phyloP scores from a whole-genome alignment of 345 rosid species.

The Syzygium grande region DNA sequence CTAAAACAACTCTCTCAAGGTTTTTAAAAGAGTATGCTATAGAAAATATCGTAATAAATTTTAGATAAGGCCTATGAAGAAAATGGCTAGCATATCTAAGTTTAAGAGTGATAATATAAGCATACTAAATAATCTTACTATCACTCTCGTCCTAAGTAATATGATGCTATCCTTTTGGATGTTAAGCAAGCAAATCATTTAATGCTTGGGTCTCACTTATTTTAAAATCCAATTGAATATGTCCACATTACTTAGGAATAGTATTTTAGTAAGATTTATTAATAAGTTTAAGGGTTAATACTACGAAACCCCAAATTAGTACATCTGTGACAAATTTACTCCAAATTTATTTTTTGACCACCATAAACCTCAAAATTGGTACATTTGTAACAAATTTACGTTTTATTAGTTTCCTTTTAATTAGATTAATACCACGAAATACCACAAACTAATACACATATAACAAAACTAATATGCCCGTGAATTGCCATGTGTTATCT shows the following conservation, averaged over 20 bases:
- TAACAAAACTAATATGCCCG: too few species aligned
- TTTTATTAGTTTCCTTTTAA: too few species aligned
- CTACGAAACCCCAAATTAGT: too few species aligned
- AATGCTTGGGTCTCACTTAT: not conserved
- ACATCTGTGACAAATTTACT: too few species aligned
- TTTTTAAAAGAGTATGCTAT: not conserved
- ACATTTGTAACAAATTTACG: too few species aligned
- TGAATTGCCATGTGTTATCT: too few species aligned
- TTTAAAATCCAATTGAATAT: not conserved
- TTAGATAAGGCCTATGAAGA: not conserved
- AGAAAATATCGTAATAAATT: not conserved
- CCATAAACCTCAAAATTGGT: too few species aligned
- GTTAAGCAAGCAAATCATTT: not conserved
- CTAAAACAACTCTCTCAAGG: not conserved
- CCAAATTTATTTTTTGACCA: too few species aligned
- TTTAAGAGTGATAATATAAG: not conserved
- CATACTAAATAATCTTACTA: not conserved
- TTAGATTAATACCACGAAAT: too few species aligned
- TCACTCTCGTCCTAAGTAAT: not conserved
- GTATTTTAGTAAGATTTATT: not conserved
- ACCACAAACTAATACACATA: too few species aligned
- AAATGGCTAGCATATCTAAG: not conserved
- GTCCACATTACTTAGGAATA: not conserved
- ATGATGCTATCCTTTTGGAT: not conserved
- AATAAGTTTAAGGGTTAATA: not conserved